A percentile compares a stretch with the other conserved stretches of the same genome.
phyloP scores from a whole-genome alignment of 768 basidiomycete species.

The Sistotremastrum niveocremeum region DNA sequence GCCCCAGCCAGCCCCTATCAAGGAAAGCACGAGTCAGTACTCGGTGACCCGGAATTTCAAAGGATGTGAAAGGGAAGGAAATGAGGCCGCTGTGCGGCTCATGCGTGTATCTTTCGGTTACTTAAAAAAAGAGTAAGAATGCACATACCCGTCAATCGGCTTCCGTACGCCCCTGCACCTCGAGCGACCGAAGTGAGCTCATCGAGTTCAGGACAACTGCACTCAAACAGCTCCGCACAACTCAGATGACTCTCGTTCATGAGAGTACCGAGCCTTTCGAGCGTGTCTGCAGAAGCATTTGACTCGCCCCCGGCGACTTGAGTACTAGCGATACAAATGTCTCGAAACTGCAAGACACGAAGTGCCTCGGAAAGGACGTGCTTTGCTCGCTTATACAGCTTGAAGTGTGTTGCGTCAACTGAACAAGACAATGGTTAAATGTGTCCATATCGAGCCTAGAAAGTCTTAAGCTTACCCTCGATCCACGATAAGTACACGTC shows the following conservation, averaged over 20 bases:
- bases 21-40: too few relatives aligned
- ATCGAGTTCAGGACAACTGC: conserved; percentile 71
- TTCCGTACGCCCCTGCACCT: conserved; percentile 64
- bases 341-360: conserved; percentile 67
- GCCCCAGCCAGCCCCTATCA: conserved; percentile 77
- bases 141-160: conserved; percentile 62
- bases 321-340: conserved; percentile 34
- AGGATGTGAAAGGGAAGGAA: not conserved
- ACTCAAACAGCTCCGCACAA: conserved; percentile 59
- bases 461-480: conserved; percentile 37
- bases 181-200: conserved; percentile 49
- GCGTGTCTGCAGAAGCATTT: conserved; percentile 14
- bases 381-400: conserved; percentile 68
- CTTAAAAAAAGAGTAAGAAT: not conserved
- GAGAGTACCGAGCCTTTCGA: conserved; percentile 45
- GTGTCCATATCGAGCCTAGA: not conserved
- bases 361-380: conserved; percentile 75
- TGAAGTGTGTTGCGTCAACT: conserved; percentile 75
- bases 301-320: conserved; percentile 7
- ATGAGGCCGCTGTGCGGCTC: not conserved
- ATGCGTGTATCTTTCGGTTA: too few relatives aligned
- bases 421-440: conserved; percentile 5
- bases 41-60: not conserved
- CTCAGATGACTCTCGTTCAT: conserved; percentile 73
- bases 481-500: conserved; percentile 69